phyloP scores from a whole-genome alignment of 257 asterid genomes.

The Paraleonurus japonicus region DNA sequence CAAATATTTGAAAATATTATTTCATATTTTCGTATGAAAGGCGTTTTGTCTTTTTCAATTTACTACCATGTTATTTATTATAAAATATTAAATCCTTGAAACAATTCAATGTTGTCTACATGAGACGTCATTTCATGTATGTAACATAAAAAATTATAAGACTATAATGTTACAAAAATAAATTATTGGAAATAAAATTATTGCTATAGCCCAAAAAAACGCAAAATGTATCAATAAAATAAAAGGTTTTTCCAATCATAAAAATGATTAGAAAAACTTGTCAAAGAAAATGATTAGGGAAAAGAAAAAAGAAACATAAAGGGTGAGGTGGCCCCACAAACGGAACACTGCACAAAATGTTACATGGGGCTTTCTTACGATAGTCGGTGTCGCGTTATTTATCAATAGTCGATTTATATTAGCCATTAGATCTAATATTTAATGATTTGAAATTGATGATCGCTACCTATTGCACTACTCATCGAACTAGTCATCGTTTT shows the following conservation, averaged over 20 bases:
- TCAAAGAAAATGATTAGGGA: background rate
- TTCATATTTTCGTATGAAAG: too few species aligned
- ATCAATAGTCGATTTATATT: too few species aligned
- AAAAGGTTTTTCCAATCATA: background rate
- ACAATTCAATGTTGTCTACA: background rate
- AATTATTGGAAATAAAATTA: background rate
- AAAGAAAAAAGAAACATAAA: background rate
- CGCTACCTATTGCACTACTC: too few species aligned
- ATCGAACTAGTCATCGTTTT: too few species aligned
- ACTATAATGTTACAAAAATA: background rate
- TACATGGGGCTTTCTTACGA: too few species aligned
- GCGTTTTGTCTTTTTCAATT: too few species aligned
- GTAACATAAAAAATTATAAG: background rate
- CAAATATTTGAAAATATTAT: too few species aligned
- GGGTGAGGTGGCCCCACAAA: constrained; percentile 23
- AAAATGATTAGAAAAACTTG: background rate
- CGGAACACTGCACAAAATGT: constrained; percentile 19
- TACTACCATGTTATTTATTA: too few species aligned
- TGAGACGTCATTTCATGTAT: background rate
- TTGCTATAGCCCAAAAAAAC: background rate
- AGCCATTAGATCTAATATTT: too few species aligned
- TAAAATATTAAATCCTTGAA: background rate
- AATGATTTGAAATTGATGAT: too few species aligned
- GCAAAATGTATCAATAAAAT: background rate
- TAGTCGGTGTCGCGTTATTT: too few species aligned